Evolutionary conservation across 768 basidiomycete genomes (phyloP).

Genomic region (Mycena chlorophos): DNA sequence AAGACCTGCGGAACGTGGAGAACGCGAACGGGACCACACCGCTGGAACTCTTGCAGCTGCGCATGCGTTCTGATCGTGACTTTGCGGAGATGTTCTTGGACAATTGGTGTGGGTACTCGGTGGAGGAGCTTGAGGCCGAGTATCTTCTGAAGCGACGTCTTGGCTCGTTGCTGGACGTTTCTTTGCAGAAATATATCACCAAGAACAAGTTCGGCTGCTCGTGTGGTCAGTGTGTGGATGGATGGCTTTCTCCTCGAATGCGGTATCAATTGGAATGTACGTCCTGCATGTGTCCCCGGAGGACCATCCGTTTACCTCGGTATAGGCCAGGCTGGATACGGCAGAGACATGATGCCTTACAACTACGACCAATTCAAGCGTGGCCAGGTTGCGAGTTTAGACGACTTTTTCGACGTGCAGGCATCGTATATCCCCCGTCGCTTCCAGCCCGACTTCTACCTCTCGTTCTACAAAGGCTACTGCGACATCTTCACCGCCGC

Average conservation of each 20-base stretch:
- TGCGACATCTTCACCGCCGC: slow-evolving; percentile 26
- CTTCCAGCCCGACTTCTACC: slow-evolving; percentile 15
- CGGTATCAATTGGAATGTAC: slow-evolving; percentile 15
- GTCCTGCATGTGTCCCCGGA: no score
- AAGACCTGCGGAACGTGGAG: slow-evolving; percentile 12
- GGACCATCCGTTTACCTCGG: background rate
- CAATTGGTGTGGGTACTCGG: slow-evolving; percentile 16
- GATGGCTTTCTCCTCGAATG: slow-evolving; percentile 18
- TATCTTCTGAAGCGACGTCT: slow-evolving; percentile 11
- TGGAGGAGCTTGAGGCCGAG: slow-evolving; percentile 8
- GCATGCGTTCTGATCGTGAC: slow-evolving; percentile 11
- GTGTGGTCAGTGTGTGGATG: slow-evolving; percentile 1
- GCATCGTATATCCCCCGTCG: slow-evolving; percentile 10
- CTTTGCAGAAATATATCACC: slow-evolving; percentile 18
- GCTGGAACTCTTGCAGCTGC: slow-evolving; percentile 8
- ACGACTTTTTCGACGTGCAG: slow-evolving; percentile 2
- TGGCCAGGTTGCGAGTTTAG: slow-evolving; percentile 16
- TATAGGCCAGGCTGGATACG: slow-evolving; percentile 4
- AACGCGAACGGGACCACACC: slow-evolving; percentile 19
- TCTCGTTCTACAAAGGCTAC: slow-evolving; percentile 31
- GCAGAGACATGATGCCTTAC: slow-evolving; percentile 15
- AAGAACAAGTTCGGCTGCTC: slow-evolving; percentile 11
- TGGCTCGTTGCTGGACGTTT: slow-evolving; percentile 15
- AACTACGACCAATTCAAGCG: slow-evolving; percentile 20
- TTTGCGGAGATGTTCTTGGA: slow-evolving; percentile 17